Evolutionary conservation across 257 asterid species (phyloP).

Genomic region (Ilex aquifolium): DNA sequence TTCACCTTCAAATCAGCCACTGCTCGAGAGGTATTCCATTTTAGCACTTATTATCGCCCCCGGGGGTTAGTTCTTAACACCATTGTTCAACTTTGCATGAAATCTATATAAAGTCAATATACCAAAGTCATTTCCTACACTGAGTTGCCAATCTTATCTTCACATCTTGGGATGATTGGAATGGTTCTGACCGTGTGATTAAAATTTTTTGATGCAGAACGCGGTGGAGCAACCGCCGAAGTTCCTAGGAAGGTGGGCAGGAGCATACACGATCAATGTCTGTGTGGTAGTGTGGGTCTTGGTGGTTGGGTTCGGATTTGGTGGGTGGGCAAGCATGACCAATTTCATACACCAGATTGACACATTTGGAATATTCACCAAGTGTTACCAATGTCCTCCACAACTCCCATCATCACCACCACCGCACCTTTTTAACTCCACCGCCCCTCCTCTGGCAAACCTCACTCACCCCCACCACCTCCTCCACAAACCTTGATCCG

Average conservation of each 20-base stretch:
- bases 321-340: conserved; percentile 90
- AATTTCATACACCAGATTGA: conserved; percentile 86
- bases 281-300: conserved; percentile 83
- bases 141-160: too few species aligned
- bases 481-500: background rate
- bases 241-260: conserved; percentile 81
- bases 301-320: conserved; percentile 87
- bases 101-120: too few species aligned
- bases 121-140: too few species aligned
- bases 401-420: conserved; percentile 29
- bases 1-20: conserved; percentile 73
- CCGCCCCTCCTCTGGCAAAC: conserved; percentile 45
- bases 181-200: background rate
- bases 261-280: conserved; percentile 61
- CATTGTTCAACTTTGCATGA: too few species aligned
- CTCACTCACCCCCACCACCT: conserved; percentile 22
- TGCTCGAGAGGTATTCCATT: conserved; percentile 62
- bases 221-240: conserved; percentile 90
- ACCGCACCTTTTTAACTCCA: conserved; percentile 24
- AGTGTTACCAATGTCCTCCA: conserved; percentile 81
- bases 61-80: too few species aligned
- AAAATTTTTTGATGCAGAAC: conserved; percentile 39
- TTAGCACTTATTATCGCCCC: too few species aligned
- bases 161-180: background rate
- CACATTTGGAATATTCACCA: conserved; percentile 89